A percentile compares a stretch with the other conserved stretches of the same genome.
Evolutionary conservation across 2,329 filamentous ascomycete species (phyloP).

Genomic region (Zopfia rhizophila): DNA sequence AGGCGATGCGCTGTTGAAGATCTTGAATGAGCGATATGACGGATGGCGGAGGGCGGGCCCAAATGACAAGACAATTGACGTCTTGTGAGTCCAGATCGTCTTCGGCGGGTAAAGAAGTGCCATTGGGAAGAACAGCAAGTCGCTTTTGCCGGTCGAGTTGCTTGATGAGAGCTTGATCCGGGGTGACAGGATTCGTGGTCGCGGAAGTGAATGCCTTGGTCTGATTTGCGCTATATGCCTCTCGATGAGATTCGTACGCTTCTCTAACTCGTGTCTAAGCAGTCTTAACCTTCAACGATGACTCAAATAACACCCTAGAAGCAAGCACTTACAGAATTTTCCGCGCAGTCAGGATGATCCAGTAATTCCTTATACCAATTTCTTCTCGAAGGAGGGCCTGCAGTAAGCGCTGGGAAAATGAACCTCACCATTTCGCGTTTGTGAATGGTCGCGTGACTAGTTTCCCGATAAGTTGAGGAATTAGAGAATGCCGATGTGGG

Average conservation of each 20-base stretch:
- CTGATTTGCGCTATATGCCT: conserved; percentile 9
- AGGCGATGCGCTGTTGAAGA: conserved; percentile 5
- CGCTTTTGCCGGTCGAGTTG: conserved; percentile 15
- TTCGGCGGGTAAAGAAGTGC: too few species aligned
- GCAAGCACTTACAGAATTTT: conserved; percentile 11
- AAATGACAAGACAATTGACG: conserved; percentile 21
- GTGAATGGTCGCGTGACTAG: too few species aligned
- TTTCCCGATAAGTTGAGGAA: too few species aligned
- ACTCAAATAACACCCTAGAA: neutral
- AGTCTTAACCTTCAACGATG: neutral
- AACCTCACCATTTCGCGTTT: conserved; percentile 18
- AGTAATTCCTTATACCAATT: conserved; percentile 27
- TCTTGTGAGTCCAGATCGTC: conserved; percentile 14
- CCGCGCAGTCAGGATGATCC: conserved; percentile 16
- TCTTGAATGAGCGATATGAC: conserved; percentile 10
- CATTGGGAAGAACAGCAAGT: neutral
- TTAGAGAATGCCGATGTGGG: too few species aligned
- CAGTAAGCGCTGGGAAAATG: conserved; percentile 16
- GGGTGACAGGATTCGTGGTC: conserved; percentile 11
- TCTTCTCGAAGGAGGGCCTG: conserved; percentile 17
- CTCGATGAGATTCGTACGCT: conserved; percentile 18
- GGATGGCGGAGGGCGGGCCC: conserved; percentile 15
- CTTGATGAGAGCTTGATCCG: conserved; percentile 23
- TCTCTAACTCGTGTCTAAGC: conserved; percentile 9
- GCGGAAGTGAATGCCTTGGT: conserved; percentile 7